phyloP scores from a whole-genome alignment of 1,139 yeast species.

The Ogataea hybrid region DNA sequence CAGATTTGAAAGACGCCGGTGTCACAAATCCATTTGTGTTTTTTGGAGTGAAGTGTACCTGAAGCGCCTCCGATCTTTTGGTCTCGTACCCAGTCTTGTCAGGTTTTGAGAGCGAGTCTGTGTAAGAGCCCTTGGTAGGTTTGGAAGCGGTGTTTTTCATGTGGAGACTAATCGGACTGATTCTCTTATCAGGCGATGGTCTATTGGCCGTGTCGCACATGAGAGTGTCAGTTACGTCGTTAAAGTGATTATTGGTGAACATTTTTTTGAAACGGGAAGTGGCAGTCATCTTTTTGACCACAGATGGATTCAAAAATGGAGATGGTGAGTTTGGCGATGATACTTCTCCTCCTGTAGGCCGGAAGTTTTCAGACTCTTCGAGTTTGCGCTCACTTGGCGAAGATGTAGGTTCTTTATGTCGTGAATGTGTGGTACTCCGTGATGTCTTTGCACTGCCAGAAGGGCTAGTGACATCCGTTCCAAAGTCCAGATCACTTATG shows the following conservation, averaged over 20 bases:
- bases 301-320: slow-evolving; percentile 43
- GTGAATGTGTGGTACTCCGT: no score
- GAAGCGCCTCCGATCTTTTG: not conserved
- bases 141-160: slow-evolving; percentile 28
- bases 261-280: slow-evolving; percentile 24
- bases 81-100: slow-evolving; percentile 1
- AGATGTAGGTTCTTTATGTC: no score
- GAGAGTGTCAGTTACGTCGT: slow-evolving; percentile 6
- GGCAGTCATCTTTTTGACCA: slow-evolving; percentile 44
- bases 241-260: slow-evolving; percentile 11
- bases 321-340: slow-evolving; percentile 38
- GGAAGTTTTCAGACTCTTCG: not conserved
- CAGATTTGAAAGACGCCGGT: slow-evolving; percentile 64
- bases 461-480: slow-evolving; percentile 22
- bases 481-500: slow-evolving; percentile 34
- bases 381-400: slow-evolving; percentile 13
- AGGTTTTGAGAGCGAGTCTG: slow-evolving; percentile 21
- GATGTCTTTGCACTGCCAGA: no score
- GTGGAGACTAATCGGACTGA: slow-evolving; percentile 15
- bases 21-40: slow-evolving; percentile 32
- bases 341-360: not conserved
- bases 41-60: slow-evolving; percentile 13
- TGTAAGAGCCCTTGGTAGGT: slow-evolving; percentile 26
- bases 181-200: slow-evolving; percentile 9
- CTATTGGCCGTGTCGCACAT: slow-evolving; percentile 6